Evolutionary conservation across 164 flowering plant genomes (phyloP), one percentile per base, ranked within the genome.

Genomic region (Kingdonia uniflora): DNA sequence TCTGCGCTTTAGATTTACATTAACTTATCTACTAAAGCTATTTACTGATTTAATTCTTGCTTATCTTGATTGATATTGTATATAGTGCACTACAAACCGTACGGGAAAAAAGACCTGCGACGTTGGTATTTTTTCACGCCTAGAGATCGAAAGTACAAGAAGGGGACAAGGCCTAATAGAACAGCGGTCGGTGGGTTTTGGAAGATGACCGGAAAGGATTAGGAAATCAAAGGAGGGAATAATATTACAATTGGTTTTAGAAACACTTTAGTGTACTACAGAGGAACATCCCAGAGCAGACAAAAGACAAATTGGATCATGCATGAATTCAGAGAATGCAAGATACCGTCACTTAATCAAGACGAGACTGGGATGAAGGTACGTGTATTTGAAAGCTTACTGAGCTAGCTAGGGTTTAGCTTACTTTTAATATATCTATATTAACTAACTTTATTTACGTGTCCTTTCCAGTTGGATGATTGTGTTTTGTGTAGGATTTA

Each of bases 81-180:
- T 29, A 4, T 29, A n/a, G n/a, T n/a, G n/a, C n/a, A n/a, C n/a
- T 29, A 29, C 35, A 29, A 8, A 29, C 35, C 8, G 35, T 29
- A 3, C 8, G 35, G 5, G 7, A 10, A 14, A 42, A 41, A n/a
- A n/a, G 10, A 29, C 26, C 14, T 14, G n/a, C 4, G 13, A 52
- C 15, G 21, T 51, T 41, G 44, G 44, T 41, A 41, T 41, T 41
- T 41, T 14, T 41, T 41, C 44, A 41, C 44, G 4, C 44, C 44
- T 14, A 41, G 44, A 16, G 44, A 41, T 14, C 44, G 44, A 41
- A 41, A 41, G n/a, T 41, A 41, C 11, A 14, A 11, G 4, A 41
- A 41, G 4, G 44, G 44, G 44, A 10, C 5, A 14, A 14, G 44
- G 5, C 44, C 44, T 16, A 41, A 14, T 41, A 14, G 44, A 41